Conservation (phyloP, 208 protist genomes). For the Acanthamoeba sp. region DNA sequence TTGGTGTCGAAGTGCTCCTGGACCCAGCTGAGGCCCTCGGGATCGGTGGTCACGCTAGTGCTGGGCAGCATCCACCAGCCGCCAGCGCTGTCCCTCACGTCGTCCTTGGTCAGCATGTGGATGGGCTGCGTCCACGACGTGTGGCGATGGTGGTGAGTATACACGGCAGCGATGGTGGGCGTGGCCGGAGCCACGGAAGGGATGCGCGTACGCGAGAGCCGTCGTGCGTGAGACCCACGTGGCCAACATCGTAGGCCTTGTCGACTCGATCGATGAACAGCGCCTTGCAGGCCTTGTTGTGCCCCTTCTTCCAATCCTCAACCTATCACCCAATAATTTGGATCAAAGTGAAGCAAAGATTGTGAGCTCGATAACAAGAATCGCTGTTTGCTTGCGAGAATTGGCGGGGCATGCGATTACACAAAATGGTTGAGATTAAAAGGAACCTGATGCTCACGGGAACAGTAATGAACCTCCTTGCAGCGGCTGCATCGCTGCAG, state of each 20-base stretch:
- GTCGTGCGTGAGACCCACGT: slow-evolving; percentile 8
- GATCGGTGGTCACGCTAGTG: neutral
- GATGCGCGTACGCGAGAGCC: neutral
- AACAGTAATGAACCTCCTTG: slow-evolving; percentile 51
- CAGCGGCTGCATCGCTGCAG: slow-evolving; percentile 64
- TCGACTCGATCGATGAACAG: slow-evolving; percentile 57
- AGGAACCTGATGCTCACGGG: slow-evolving; percentile 24
- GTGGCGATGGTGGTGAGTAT: neutral
- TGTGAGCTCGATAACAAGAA: too few species aligned
- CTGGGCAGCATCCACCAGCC: slow-evolving; percentile 64
- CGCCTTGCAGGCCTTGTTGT: slow-evolving; percentile 1
- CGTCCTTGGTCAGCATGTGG: slow-evolving; percentile 52
- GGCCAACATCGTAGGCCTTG: slow-evolving; percentile 28
- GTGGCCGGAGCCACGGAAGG: neutral
- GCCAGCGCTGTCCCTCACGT: slow-evolving; percentile 48
- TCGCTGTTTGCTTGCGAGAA: neutral
- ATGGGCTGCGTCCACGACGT: neutral
- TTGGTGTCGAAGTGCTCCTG: slow-evolving; percentile 51
- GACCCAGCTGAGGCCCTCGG: slow-evolving; percentile 12
- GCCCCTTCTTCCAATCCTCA: slow-evolving; percentile 46
- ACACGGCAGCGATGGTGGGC: neutral
- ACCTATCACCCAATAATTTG: neutral
- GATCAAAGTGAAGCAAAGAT: too few species aligned
- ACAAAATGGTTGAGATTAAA: neutral
- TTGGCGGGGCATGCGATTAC: neutral